Evolutionary conservation across 768 basidiomycete genomes (phyloP).

Genomic region (Mycena galopus): DNA sequence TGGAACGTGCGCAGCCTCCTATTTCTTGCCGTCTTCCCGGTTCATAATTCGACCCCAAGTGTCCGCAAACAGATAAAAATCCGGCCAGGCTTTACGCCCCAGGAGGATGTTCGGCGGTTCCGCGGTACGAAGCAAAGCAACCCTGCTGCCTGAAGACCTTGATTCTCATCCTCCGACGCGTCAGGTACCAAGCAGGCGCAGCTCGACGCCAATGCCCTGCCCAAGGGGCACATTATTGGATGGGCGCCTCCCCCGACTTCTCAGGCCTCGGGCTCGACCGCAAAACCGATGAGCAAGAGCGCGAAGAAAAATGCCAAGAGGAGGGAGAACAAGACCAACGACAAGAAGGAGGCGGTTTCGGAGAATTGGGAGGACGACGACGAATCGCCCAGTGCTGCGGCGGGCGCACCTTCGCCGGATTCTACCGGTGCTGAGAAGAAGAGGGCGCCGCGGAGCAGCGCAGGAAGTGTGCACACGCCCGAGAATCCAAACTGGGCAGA

Average conservation of each 20-base stretch:
- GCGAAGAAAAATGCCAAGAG: constrained; percentile 87
- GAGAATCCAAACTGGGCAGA: constrained; percentile 38
- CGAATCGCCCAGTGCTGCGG: constrained; percentile 47
- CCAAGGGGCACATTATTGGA: constrained; percentile 87
- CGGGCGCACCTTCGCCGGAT: constrained; percentile 21
- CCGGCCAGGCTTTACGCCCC: constrained; percentile 93
- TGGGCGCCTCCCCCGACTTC: constrained; percentile 74
- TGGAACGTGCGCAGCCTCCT: constrained; percentile 79
- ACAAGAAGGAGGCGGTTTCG: constrained; percentile 68
- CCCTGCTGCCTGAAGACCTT: background rate
- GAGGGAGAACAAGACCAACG: constrained; percentile 74
- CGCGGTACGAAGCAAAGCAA: constrained; percentile 56
- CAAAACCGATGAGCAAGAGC: constrained; percentile 78
- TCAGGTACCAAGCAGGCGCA: constrained; percentile 72
- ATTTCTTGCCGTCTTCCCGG: constrained; percentile 30
- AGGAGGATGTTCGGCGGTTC: constrained; percentile 93
- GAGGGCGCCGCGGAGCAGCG: constrained; percentile 22
- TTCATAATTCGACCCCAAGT: constrained; percentile 55
- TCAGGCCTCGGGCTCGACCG: constrained; percentile 38
- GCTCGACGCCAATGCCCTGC: constrained; percentile 72
- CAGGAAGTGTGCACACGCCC: constrained; percentile 23
- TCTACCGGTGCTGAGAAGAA: constrained; percentile 29
- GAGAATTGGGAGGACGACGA: constrained; percentile 88
- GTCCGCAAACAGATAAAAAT: constrained; percentile 91
- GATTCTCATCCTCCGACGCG: constrained; percentile 26